Base-by-base conservation (phyloP, 2,329 filamentous ascomycete genomes). In the Neofusicoccum sp. region DNA sequence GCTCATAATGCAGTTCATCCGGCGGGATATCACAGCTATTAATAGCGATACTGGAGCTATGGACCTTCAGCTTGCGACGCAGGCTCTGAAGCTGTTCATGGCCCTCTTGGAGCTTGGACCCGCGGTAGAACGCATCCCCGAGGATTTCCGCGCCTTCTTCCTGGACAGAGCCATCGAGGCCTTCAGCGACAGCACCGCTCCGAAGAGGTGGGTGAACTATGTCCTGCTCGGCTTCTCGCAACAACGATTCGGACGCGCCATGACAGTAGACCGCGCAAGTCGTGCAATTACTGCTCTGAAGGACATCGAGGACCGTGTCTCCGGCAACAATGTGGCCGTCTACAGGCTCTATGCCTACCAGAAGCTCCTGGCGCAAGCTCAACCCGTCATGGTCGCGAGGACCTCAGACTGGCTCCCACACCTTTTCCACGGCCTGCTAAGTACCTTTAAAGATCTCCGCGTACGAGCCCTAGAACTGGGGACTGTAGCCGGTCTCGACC, bases 371-470 rank as follows among this genome's bases (percentile, higher is more conserved):
- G 84, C 84, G 62, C 90, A 96, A 74, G 84, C 86, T 4, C 87
- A 84, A 54, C 75, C 80, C 16, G 78, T 86, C 24, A 96, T 99
- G 87, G 76, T 87, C 14, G 77, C 82, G 26, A 86, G 91, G 43
- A 79, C 83, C 60, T 80, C 84, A 2, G 83, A 90, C 62, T 99
- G 95, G 93, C 80, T 97, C 51, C 82, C 89, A 56, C 89, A 96
- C 71, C 78, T 96, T 20, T 86, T 98, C 64, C 86, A 86, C 20
- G 91, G 91, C 53, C 87, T 97, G 81, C 81, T 96, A 40, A 92
- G 91, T 73, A 86, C 79, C 33, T 79, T 92, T 51, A 89, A 88
- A 67, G 91, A 96, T 41, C 89, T 93, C 47, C 85, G 91, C 48
- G 79, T 80, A 4, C 84, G 88, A 44, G 92, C 93, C 2, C 88